These are phyloP conservation scores for Sporothrix phasma DNA, from an alignment of 2,329 filamentous ascomycete genomes.

Conservation along the genomic window DNA sequence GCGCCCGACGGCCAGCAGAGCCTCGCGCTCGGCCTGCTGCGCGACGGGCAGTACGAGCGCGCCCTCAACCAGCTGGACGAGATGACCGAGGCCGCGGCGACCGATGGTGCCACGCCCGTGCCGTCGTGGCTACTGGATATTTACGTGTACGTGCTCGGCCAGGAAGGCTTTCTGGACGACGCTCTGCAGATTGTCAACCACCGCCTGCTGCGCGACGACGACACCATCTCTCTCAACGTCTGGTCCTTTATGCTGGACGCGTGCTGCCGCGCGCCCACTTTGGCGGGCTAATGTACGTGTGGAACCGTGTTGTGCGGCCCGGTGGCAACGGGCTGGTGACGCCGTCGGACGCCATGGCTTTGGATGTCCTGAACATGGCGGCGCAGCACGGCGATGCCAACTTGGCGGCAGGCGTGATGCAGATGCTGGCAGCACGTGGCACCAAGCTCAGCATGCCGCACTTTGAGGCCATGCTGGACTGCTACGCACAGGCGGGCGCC, in stretches of 20 bases:
- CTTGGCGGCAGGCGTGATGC: constrained; percentile 62
- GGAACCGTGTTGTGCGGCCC: constrained; percentile 43
- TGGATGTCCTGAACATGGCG: constrained; percentile 61
- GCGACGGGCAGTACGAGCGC: constrained; percentile 74
- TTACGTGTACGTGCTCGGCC: constrained; percentile 62
- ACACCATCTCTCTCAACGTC: constrained; percentile 39
- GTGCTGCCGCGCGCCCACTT: constrained; percentile 58
- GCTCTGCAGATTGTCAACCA: constrained; percentile 58
- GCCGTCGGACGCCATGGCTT: constrained; percentile 26
- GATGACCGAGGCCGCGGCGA: constrained; percentile 47
- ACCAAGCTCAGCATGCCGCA: constrained; percentile 55
- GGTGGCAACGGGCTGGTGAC: constrained; percentile 40
- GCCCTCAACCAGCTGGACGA: constrained; percentile 61
- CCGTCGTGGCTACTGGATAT: constrained; percentile 70
- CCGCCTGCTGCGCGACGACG: constrained; percentile 32
- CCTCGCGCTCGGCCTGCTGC: constrained; percentile 62
- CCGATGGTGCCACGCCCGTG: constrained; percentile 27
- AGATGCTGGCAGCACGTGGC: constrained; percentile 49
- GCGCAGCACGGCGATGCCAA: constrained; percentile 55
- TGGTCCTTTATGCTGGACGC: constrained; percentile 67
- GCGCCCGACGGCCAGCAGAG: constrained; percentile 53
- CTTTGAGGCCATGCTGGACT: constrained; percentile 69
- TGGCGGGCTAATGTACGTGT: constrained; percentile 57
- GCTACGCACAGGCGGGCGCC: constrained; percentile 53
- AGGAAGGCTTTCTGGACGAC: constrained; percentile 66